Conservation (phyloP, 495 filamentous ascomycete genomes). For the Hypoxylon fragiforme region DNA sequence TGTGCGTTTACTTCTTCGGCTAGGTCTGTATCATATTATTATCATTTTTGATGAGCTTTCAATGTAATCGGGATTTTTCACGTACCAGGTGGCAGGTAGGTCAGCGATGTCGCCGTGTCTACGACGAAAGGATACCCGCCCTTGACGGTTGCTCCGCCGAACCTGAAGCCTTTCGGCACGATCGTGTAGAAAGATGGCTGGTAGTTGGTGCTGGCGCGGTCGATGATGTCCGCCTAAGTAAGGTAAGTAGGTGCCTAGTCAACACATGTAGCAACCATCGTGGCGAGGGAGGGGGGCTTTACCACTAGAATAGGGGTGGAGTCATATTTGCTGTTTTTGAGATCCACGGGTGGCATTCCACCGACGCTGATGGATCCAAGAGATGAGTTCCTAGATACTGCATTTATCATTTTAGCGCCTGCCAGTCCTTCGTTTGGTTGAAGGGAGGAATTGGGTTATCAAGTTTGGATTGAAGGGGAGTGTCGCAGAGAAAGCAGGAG, state of each 20-base stretch:
- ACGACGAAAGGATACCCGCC: conserved; percentile 50
- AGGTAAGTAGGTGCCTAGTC: no score
- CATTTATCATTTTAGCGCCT: background rate
- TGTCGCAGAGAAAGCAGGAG: conserved; percentile 13
- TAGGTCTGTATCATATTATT: conserved; percentile 30
- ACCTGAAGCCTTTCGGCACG: conserved; percentile 46
- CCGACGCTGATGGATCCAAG: conserved; percentile 57
- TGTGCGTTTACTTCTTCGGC: conserved; percentile 54
- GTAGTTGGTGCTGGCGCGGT: conserved; percentile 28
- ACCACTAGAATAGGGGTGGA: conserved; percentile 47
- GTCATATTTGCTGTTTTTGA: conserved; percentile 36
- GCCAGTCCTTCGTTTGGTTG: background rate
- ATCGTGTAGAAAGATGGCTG: conserved; percentile 49
- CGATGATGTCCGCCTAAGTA: conserved; percentile 37
- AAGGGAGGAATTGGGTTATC: background rate
- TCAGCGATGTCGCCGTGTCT: conserved; percentile 53
- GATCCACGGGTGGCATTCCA: conserved; percentile 44
- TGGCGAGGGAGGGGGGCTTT: no score
- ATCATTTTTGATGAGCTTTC: background rate
- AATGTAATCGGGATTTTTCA: background rate
- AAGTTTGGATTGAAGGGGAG: background rate
- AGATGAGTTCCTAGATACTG: conserved; percentile 43
- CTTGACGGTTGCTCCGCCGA: conserved; percentile 33
- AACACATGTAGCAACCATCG: background rate
- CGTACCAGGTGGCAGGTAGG: conserved; percentile 44